These are phyloP conservation scores for Sarocladium brachiariae DNA, from an alignment of 2,329 filamentous ascomycete genomes.

Conservation along the genomic window DNA sequence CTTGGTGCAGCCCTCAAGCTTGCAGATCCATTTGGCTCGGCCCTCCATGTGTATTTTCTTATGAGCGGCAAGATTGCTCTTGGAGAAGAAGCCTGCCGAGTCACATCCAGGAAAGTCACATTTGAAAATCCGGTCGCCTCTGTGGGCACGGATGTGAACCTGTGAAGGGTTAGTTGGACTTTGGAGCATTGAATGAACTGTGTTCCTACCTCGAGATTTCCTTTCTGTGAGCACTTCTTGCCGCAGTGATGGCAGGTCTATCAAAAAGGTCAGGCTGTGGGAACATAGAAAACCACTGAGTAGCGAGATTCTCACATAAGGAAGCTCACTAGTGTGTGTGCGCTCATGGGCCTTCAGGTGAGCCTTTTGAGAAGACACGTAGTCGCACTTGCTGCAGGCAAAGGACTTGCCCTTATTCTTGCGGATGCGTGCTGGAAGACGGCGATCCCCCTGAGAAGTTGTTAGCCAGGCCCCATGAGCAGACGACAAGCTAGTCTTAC, in stretches of 20 bases:
- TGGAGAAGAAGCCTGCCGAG: slow-evolving; percentile 70
- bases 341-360: slow-evolving; percentile 86
- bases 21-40: slow-evolving; percentile 70
- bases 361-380: slow-evolving; percentile 85
- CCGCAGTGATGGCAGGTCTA: slow-evolving; percentile 44
- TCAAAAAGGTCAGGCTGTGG: background rate
- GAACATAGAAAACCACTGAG: too few species aligned
- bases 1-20: slow-evolving; percentile 77
- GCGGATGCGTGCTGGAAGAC: background rate
- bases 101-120: slow-evolving; percentile 63
- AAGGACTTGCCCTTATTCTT: slow-evolving; percentile 37
- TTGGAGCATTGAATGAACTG: too few species aligned
- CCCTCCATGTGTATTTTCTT: slow-evolving; percentile 69
- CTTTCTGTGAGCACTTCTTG: slow-evolving; percentile 79
- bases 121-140: slow-evolving; percentile 75
- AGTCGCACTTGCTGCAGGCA: slow-evolving; percentile 64
- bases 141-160: slow-evolving; percentile 84
- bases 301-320: slow-evolving; percentile 86
- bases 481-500: slow-evolving; percentile 16
- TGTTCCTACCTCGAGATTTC: slow-evolving; percentile 71
- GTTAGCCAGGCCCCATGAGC: slow-evolving; percentile 14
- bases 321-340: slow-evolving; percentile 83
- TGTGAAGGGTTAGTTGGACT: slow-evolving; percentile 31
- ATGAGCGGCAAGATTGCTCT: slow-evolving; percentile 79
- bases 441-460: background rate